phyloP scores from a whole-genome alignment of 1,139 yeast species.

The Yamadazyma pseudoaaseri region DNA sequence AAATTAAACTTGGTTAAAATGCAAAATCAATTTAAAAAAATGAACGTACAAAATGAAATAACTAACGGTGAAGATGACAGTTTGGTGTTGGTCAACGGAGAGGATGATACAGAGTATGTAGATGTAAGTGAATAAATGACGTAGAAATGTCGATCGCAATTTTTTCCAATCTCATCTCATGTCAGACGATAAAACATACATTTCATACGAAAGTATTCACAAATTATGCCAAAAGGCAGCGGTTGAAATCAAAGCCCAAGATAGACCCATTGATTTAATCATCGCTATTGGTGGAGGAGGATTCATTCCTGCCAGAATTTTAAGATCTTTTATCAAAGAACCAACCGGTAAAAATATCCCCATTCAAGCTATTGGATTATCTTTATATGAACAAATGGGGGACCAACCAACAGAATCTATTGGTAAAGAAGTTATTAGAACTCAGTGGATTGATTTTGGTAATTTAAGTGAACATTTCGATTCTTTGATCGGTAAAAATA shows the following conservation, averaged over 20 bases:
- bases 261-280: slow-evolving; percentile 53
- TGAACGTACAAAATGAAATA: slow-evolving; percentile 24
- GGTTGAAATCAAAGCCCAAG: slow-evolving; percentile 35
- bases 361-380: slow-evolving; percentile 63
- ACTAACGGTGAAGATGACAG: slow-evolving; percentile 17
- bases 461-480: slow-evolving; percentile 51
- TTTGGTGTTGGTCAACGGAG: slow-evolving; percentile 42
- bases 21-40: slow-evolving; percentile 36
- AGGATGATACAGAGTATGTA: slow-evolving; percentile 38
- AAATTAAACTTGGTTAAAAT: slow-evolving; percentile 39
- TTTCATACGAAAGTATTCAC: slow-evolving; percentile 63
- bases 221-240: slow-evolving; percentile 60
- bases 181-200: slow-evolving; percentile 43
- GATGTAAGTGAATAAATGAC: slow-evolving; percentile 5
- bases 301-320: slow-evolving; percentile 63
- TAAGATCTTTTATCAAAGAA: slow-evolving; percentile 58
- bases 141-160: slow-evolving; percentile 9
- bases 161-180: slow-evolving; percentile 1
- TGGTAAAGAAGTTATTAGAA: slow-evolving; percentile 61
- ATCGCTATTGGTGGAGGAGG: slow-evolving; percentile 74
- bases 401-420: slow-evolving; percentile 44
- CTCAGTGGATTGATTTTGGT: slow-evolving; percentile 69
- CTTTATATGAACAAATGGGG: slow-evolving; percentile 58
- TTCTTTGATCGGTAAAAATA: slow-evolving; percentile 56
- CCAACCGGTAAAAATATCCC: slow-evolving; percentile 58